These are phyloP conservation scores for Rhizopus arrhizus DNA, from an alignment of 371 early-diverging fungal genomes.

Conservation along the genomic window DNA sequence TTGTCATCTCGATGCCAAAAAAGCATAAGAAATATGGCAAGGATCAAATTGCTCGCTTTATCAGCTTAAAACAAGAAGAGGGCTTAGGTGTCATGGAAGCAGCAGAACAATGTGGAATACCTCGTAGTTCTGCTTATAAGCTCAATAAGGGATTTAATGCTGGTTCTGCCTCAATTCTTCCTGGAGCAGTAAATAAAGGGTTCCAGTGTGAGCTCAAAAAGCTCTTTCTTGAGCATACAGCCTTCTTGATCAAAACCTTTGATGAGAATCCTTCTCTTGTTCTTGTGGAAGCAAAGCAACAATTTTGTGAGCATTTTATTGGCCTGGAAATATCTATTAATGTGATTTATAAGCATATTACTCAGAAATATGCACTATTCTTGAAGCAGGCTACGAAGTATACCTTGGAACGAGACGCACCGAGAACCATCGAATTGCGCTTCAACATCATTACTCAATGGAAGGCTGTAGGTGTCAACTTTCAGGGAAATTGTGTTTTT, in stretches of 20 bases:
- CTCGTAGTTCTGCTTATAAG: slow-evolving; percentile 15
- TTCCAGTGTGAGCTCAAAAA: slow-evolving; percentile 1
- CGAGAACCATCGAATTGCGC: slow-evolving; percentile 3
- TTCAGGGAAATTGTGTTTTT: not conserved
- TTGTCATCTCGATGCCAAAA: no score
- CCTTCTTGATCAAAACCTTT: slow-evolving; percentile 19
- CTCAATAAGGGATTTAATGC: slow-evolving; percentile 12
- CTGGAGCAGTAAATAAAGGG: slow-evolving; percentile 3
- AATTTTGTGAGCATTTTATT: slow-evolving; percentile 9
- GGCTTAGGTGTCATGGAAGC: slow-evolving; percentile 18
- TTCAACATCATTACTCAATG: slow-evolving; percentile 8
- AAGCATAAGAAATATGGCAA: no score
- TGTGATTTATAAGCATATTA: slow-evolving; percentile 20
- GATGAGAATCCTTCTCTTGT: slow-evolving; percentile 13
- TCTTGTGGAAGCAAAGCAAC: slow-evolving; percentile 17
- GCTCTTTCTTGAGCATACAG: slow-evolving; percentile 13
- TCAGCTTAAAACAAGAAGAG: slow-evolving; percentile 13
- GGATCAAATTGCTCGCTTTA: no score
- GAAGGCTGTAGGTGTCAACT: slow-evolving; percentile 5
- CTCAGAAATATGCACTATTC: slow-evolving; percentile 12
- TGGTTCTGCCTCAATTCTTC: slow-evolving; percentile 7
- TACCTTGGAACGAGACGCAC: no score
- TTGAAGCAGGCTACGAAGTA: slow-evolving; percentile 20
- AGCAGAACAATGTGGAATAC: slow-evolving; percentile 15
- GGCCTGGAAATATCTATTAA: slow-evolving; percentile 9